phyloP scores from a whole-genome alignment of 371 early-diverging fungal species.

The Mucor saturninus region DNA sequence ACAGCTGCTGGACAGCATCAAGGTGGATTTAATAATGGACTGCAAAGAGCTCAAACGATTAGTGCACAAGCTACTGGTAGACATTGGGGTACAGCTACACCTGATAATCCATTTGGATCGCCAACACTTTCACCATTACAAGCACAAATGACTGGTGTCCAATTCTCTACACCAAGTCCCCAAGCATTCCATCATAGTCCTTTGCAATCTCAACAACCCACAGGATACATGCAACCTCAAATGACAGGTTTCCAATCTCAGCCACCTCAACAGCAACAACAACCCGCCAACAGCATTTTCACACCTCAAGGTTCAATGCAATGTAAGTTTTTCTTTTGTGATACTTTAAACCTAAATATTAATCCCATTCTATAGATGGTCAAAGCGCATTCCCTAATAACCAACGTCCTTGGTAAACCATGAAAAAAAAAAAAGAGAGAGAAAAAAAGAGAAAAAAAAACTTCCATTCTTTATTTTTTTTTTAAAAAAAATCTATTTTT shows the following conservation, averaged over 20 bases:
- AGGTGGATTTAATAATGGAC: conserved; percentile 7
- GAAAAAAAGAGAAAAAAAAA: not conserved
- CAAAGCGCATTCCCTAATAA: conserved; percentile 31
- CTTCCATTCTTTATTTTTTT: conserved; percentile 4
- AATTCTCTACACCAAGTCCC: conserved; percentile 41
- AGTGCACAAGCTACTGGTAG: conserved; percentile 56
- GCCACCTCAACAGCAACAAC: conserved; percentile 9
- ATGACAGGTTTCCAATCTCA: conserved; percentile 23
- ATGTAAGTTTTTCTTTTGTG: conserved; percentile 25
- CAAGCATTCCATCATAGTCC: conserved; percentile 45
- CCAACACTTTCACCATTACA: conserved; percentile 37
- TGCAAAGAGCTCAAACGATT: conserved; percentile 28
- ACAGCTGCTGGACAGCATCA: conserved; percentile 35
- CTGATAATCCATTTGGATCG: conserved; percentile 57
- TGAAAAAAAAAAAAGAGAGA: not conserved
- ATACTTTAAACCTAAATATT: not conserved
- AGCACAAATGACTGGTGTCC: conserved; percentile 40
- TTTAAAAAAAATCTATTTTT: conserved; percentile 3
- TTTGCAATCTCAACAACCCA: conserved; percentile 36
- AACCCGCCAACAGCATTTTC: conserved; percentile 28
- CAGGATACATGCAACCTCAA: conserved; percentile 30
- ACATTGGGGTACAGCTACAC: conserved; percentile 54
- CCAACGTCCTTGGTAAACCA: conserved; percentile 29
- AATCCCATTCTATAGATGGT: conserved; percentile 18
- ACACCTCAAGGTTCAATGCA: conserved; percentile 41